Evolutionary conservation across 768 basidiomycete species (phyloP).

Genomic region (Trametopsis cervina): DNA sequence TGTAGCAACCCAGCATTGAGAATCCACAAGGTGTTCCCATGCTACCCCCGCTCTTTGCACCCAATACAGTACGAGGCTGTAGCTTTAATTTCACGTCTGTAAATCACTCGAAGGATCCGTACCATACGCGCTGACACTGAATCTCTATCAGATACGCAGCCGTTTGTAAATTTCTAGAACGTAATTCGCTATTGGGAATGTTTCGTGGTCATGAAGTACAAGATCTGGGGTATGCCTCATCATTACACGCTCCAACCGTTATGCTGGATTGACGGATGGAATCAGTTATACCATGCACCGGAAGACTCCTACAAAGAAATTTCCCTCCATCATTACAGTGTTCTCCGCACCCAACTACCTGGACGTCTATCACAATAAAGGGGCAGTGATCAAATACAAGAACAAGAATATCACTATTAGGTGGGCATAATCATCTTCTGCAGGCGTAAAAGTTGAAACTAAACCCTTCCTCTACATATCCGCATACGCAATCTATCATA

Average conservation of each 20-base stretch:
- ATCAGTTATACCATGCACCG: constrained; percentile 23
- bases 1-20: constrained; percentile 2
- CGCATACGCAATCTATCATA: constrained; percentile 1
- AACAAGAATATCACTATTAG: constrained; percentile 96
- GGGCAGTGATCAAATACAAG: constrained; percentile 93
- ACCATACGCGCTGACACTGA: no score
- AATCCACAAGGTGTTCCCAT: constrained; percentile 30
- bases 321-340: constrained; percentile 27
- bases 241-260: neutral
- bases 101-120: no score
- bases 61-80: constrained; percentile 86
- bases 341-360: constrained; percentile 97
- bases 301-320: constrained; percentile 8
- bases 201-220: constrained; percentile 97
- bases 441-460: no score
- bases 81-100: constrained; percentile 89
- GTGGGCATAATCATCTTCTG: constrained; percentile 1
- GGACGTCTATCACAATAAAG: constrained; percentile 95
- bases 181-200: constrained; percentile 85
- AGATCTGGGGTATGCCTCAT: constrained; percentile 73
- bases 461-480: neutral
- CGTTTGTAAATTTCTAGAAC: constrained; percentile 88
- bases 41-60: constrained; percentile 55
- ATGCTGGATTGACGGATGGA: neutral
- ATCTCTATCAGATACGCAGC: constrained; percentile 73